Evolutionary conservation across 495 filamentous ascomycete species (phyloP).

Genomic region (Lophiostoma macrostomum): DNA sequence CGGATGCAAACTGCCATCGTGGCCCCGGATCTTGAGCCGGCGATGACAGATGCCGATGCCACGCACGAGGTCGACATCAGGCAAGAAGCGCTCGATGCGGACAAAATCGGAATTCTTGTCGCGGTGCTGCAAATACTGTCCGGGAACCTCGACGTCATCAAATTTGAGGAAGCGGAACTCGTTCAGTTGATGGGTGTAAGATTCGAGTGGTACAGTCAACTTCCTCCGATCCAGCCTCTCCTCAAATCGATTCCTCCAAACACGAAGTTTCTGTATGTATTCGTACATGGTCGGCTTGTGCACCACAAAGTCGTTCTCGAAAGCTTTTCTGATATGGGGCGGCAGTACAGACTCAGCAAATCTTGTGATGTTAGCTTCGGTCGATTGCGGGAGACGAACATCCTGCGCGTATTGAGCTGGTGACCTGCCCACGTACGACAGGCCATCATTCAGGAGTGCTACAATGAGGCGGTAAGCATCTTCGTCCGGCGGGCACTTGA

Average conservation of each 20-base stretch:
- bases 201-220: slow-evolving; percentile 67
- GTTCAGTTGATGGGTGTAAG: slow-evolving; percentile 81
- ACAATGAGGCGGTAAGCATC: slow-evolving; percentile 98
- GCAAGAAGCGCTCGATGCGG: slow-evolving; percentile 92
- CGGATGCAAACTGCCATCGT: slow-evolving; percentile 90
- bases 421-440: slow-evolving; percentile 82
- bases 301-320: slow-evolving; percentile 91
- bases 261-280: slow-evolving; percentile 94
- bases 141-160: slow-evolving; percentile 96
- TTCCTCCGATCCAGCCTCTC: slow-evolving; percentile 90
- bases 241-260: slow-evolving; percentile 97
- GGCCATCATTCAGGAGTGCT: slow-evolving; percentile 88
- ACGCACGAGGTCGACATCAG: slow-evolving; percentile 87
- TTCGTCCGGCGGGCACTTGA: slow-evolving; percentile 97
- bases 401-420: slow-evolving; percentile 83
- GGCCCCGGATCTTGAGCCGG: slow-evolving; percentile 91
- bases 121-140: slow-evolving; percentile 92
- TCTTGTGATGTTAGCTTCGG: slow-evolving; percentile 91
- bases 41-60: slow-evolving; percentile 85
- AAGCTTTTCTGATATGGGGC: slow-evolving; percentile 84
- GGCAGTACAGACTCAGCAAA: slow-evolving; percentile 97
- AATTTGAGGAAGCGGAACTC: slow-evolving; percentile 97
- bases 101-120: slow-evolving; percentile 99
- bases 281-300: slow-evolving; percentile 94
- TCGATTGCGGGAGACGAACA: slow-evolving; percentile 82